Percentiles rank a stretch among this genome's conserved stretches.
phyloP scores from a whole-genome alignment of 768 basidiomycete genomes.

The Lactifluus subvellereus region DNA sequence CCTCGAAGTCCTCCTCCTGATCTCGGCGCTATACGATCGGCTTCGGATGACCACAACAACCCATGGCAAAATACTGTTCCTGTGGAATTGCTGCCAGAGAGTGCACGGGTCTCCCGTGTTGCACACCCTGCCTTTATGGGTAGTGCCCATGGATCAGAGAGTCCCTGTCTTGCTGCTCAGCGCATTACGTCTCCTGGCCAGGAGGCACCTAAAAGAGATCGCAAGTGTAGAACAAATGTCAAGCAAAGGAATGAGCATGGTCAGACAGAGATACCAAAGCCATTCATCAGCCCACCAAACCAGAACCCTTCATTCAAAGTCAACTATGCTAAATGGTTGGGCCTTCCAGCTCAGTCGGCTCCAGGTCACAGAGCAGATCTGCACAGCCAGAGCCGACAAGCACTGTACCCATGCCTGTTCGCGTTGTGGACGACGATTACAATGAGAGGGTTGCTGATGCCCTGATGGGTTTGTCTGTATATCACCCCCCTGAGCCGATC shows the following conservation, averaged over 20 bases:
- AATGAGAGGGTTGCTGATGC: conserved; percentile 89
- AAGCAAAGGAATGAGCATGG: conserved; percentile 41
- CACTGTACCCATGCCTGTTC: conserved; percentile 52
- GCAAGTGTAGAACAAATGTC: conserved; percentile 42
- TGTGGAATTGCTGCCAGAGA: conserved; percentile 26
- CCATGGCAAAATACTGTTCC: conserved; percentile 14
- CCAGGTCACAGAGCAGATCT: conserved; percentile 46
- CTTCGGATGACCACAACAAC: conserved; percentile 8
- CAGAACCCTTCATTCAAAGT: conserved; percentile 27
- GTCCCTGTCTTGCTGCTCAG: conserved; percentile 38
- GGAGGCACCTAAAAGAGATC: conserved; percentile 52
- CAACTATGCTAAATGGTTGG: conserved; percentile 42
- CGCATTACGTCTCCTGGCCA: conserved; percentile 19
- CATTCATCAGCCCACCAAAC: conserved; percentile 25
- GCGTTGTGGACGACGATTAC: conserved; percentile 86
- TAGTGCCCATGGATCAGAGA: conserved; percentile 50
- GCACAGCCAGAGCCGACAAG: conserved; percentile 69
- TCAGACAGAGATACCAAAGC: conserved; percentile 43
- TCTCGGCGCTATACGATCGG: conserved; percentile 4
- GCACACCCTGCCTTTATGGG: conserved; percentile 30
- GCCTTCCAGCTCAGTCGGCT: conserved; percentile 58
- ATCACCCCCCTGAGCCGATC: conserved; percentile 26
- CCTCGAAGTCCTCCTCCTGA: conserved; percentile 12
- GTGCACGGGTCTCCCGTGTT: conserved; percentile 24
- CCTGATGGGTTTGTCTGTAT: conserved; percentile 55